Evolutionary conservation across 305 asterid genomes (phyloP).

Genomic region (Caryopteris hybrid): DNA sequence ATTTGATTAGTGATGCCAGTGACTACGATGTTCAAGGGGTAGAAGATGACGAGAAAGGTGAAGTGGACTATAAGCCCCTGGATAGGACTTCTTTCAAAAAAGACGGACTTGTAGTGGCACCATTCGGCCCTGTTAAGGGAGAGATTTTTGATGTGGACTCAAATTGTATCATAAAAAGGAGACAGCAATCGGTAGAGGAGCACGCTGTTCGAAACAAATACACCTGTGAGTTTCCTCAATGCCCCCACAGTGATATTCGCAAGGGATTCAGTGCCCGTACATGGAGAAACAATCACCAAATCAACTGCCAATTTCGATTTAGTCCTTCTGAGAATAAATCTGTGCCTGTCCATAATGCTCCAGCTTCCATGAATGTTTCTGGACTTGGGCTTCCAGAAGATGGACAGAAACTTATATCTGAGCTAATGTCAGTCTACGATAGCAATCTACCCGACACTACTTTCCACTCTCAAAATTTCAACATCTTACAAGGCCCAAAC

Average conservation of each 20-base stretch:
- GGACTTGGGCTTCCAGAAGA: constrained; percentile 46
- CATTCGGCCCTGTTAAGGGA: constrained; percentile 37
- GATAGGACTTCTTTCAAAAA: constrained; percentile 14
- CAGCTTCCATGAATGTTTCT: constrained; percentile 15
- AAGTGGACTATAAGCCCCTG: constrained; percentile 30
- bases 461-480: constrained; percentile 24
- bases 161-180: constrained; percentile 37
- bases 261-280: constrained; percentile 45
- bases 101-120: constrained; percentile 12
- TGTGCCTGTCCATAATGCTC: constrained; percentile 10
- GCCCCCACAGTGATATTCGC: constrained; percentile 39
- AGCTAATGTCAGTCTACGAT: constrained; percentile 43
- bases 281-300: constrained; percentile 51
- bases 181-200: constrained; percentile 22
- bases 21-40: constrained; percentile 53
- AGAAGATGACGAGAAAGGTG: constrained; percentile 24
- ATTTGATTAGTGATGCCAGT: constrained; percentile 24
- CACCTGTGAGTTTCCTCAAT: constrained; percentile 41
- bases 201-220: constrained; percentile 22
- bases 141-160: constrained; percentile 35
- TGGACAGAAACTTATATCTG: constrained; percentile 34
- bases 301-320: constrained; percentile 33
- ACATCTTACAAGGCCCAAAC: constrained; percentile 15
- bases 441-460: constrained; percentile 20
- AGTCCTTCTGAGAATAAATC: constrained; percentile 20